phyloP scores from a whole-genome alignment of 306 rosid species.

The Rosa multiflora region DNA sequence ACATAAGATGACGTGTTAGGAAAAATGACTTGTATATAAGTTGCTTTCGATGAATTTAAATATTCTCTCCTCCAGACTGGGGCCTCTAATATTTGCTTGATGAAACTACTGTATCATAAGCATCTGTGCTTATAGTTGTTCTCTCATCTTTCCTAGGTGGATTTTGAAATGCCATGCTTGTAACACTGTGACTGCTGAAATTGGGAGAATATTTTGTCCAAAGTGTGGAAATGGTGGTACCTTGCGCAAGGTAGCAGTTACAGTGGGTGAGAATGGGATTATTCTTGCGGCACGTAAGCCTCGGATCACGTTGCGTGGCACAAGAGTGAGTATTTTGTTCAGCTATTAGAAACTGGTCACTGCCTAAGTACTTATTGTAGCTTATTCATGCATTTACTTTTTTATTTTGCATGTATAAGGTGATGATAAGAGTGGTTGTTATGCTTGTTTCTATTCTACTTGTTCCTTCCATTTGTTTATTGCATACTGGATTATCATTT shows the following conservation, averaged over 20 bases:
- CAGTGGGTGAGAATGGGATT: slow-evolving; percentile 93
- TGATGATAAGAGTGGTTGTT: neutral
- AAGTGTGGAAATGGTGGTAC: slow-evolving; percentile 99
- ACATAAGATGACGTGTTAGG: neutral
- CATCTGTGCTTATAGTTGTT: slow-evolving; percentile 14
- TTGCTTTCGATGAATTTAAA: neutral
- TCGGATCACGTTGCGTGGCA: slow-evolving; percentile 77
- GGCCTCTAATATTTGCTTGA: neutral
- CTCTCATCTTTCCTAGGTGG: slow-evolving; percentile 63
- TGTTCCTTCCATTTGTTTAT: neutral
- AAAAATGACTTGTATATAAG: neutral
- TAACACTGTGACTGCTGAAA: slow-evolving; percentile 72
- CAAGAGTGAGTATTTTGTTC: slow-evolving; percentile 56
- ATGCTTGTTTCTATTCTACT: neutral
- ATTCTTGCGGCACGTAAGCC: slow-evolving; percentile 72
- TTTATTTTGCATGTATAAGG: neutral
- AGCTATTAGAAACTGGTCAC: neutral
- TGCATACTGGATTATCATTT: neutral
- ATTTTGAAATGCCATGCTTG: slow-evolving; percentile 94
- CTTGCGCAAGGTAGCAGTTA: slow-evolving; percentile 94
- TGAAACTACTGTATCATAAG: neutral
- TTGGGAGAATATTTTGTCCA: slow-evolving; percentile 88
- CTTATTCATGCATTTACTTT: neutral
- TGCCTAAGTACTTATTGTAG: neutral
- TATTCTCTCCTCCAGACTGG: neutral